Base-by-base conservation (phyloP, 208 protist genomes). In the Acanthamoeba royreba region DNA sequence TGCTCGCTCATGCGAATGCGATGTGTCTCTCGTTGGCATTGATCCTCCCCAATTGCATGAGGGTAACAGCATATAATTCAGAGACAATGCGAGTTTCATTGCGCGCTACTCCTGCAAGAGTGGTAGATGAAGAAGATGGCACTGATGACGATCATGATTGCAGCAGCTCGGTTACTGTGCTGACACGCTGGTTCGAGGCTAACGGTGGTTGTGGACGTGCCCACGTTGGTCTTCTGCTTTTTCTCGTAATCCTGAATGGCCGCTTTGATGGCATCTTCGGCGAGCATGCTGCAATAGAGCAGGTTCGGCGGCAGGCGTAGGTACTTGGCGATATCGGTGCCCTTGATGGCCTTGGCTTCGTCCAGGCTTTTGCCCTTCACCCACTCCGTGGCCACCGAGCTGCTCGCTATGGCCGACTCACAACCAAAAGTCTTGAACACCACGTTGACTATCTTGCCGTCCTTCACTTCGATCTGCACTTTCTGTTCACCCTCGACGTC, bases 301-400 rank as follows among this genome's bases (percentile, higher is more conserved):
- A 99, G 99, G 38, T 99, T 99, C 3, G 99, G 99, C 28, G 99
- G 99, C 83, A 99, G 96, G 13, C 98, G 98, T 22, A 99, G 98
- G 94, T 99, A 98, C 86, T 98, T 98, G 7, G 99, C 99, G 61
- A 99, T 99, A 49, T 99, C 97, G 38, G 98, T 99, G 96, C 99
- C 99, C 43, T 98, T 99, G 92, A 99, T 98, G 53, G 98, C 95
- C 17, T 98, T 93, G 13, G 98, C 99, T 72, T 99, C 98, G 22
- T 99, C 98, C 4, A 99, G 88, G 17, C 97, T 99, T 97, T 99
- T 99, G 9, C 99, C 99, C 46, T 99, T 98, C 17, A 99, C 69
- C 87, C 98, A 98, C 95, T 99, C 99, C 13, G 99, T 99, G 8
- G 99, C 99, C 35, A 99, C 98, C 0, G 98, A 99, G 9, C 97